phyloP scores from a whole-genome alignment of 176 grass and related monocot species.

The Phyllostachys edulis region DNA sequence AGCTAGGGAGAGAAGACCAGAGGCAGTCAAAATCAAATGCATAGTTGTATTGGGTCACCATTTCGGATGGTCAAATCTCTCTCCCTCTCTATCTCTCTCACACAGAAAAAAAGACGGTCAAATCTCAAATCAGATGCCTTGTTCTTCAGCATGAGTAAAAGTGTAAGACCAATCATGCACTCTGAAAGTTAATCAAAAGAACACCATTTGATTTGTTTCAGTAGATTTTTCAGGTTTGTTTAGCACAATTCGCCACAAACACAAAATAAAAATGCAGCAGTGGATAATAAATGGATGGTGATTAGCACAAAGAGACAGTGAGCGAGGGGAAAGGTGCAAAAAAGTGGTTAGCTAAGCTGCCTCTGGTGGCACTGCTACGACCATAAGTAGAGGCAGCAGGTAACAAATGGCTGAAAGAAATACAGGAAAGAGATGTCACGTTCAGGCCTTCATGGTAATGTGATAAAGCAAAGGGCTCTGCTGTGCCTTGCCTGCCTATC shows the following conservation, averaged over 20 bases:
- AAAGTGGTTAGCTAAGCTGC: constrained; percentile 29
- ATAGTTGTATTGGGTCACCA: neutral
- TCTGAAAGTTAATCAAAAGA: neutral
- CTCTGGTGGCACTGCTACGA: constrained; percentile 32
- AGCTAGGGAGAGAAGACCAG: constrained; percentile 8
- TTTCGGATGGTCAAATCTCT: constrained; percentile 25
- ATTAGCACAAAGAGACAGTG: neutral
- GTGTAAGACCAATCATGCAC: neutral
- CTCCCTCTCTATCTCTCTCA: neutral
- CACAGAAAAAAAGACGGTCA: neutral
- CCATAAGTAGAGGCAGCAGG: neutral
- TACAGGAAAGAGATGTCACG: neutral
- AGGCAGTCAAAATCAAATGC: constrained; percentile 9
- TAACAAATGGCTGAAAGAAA: neutral
- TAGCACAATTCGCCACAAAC: neutral
- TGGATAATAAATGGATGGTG: constrained; percentile 29
- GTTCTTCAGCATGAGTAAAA: neutral
- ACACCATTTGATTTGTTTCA: neutral
- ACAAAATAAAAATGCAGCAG: neutral
- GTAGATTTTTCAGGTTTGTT: neutral
- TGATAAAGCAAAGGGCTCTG: neutral
- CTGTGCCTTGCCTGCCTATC: neutral
- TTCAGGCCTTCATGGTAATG: constrained; percentile 10
- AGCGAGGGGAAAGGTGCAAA: neutral
- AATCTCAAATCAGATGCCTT: neutral